phyloP scores from a whole-genome alignment of 164 flowering plant genomes.

The Liriodendron chinense region DNA sequence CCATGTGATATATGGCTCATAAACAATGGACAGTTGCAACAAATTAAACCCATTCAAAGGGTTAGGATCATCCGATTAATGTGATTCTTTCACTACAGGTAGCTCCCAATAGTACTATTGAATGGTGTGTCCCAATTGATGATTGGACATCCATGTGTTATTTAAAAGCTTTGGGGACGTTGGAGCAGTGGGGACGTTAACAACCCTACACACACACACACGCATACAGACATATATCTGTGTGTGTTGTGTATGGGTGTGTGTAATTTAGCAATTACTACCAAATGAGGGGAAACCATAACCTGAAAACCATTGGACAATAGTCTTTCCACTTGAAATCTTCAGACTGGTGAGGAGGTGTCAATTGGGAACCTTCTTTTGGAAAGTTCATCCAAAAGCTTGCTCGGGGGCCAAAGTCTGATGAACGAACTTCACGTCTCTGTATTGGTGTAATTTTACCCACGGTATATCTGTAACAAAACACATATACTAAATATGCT shows the following conservation, averaged over 20 bases:
- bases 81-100: too few species aligned
- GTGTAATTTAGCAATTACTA: background rate
- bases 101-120: too few species aligned
- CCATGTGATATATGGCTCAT: too few species aligned
- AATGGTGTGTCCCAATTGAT: too few species aligned
- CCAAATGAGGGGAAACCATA: conserved; percentile 7
- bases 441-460: conserved; percentile 97
- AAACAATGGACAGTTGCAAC: too few species aligned
- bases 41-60: too few species aligned
- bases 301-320: conserved; percentile 99
- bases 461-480: conserved; percentile 73
- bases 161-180: too few species aligned
- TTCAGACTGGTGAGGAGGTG: conserved; percentile 87
- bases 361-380: conserved; percentile 82
- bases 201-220: too few species aligned
- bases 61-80: too few species aligned
- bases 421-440: conserved; percentile 78
- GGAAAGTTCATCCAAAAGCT: conserved; percentile 99
- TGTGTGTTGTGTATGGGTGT: background rate
- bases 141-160: too few species aligned
- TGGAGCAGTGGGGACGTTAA: too few species aligned
- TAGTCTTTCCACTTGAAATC: conserved; percentile 98
- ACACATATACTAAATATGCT: background rate
- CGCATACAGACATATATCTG: too few species aligned
- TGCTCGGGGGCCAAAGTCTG: conserved; percentile 93